Percentiles rank a stretch among this genome's conserved stretches.
These are phyloP conservation scores for Mucor plumbeus DNA, from an alignment of 371 early-diverging fungal genomes.

Conservation along the genomic window DNA sequence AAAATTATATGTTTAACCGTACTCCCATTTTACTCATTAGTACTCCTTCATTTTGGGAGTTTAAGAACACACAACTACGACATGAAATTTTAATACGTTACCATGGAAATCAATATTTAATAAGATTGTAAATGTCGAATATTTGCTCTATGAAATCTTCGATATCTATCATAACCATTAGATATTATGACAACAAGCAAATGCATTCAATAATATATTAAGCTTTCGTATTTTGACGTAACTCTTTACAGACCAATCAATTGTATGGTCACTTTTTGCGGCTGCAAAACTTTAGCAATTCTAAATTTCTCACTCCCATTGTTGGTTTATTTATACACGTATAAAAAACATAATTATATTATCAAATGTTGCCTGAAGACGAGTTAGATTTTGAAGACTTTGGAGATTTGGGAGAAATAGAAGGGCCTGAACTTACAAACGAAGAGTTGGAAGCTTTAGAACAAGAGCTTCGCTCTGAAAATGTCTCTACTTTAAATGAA, in stretches of 20 bases:
- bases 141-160: no score
- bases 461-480: constrained; percentile 12
- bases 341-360: neutral
- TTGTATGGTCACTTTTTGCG: neutral
- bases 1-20: no score
- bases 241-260: no score
- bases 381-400: constrained; percentile 29
- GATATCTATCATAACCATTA: no score
- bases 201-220: no score
- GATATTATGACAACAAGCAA: no score
- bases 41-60: constrained; percentile 8
- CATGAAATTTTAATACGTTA: neutral
- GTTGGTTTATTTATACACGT: neutral
- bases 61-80: neutral
- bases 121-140: no score
- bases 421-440: constrained; percentile 11
- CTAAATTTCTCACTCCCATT: neutral
- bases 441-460: constrained; percentile 25
- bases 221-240: no score
- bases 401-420: constrained; percentile 24
- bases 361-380: constrained; percentile 23
- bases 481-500: neutral
- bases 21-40: constrained; percentile 1
- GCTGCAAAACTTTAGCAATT: neutral
- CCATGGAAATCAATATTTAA: neutral